phyloP scores from a whole-genome alignment of 257 asterid species.

The Primulina eburnea region DNA sequence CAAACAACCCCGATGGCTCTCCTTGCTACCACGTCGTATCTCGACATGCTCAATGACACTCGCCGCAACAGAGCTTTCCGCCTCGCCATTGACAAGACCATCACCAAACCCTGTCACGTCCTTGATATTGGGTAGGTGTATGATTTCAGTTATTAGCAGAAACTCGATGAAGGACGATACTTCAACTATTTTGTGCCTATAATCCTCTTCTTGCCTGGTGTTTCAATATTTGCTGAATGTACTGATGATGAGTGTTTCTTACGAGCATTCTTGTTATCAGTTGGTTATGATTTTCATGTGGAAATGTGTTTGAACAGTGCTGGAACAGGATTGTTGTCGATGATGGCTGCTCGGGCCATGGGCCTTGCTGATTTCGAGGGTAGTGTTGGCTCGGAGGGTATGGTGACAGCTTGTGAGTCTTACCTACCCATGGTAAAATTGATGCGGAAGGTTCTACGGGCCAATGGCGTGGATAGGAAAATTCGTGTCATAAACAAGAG shows the following conservation, averaged over 20 bases:
- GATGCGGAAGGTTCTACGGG: slow-evolving; percentile 70
- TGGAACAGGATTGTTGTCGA: slow-evolving; percentile 86
- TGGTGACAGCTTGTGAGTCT: slow-evolving; percentile 91
- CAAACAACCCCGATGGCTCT: slow-evolving; percentile 43
- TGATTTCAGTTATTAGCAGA: background rate
- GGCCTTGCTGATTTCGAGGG: slow-evolving; percentile 35
- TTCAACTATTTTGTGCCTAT: slow-evolving; percentile 14
- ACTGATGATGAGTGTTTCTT: background rate
- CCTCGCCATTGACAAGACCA: slow-evolving; percentile 72
- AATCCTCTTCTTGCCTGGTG: background rate
- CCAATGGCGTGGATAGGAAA: slow-evolving; percentile 60
- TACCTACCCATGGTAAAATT: slow-evolving; percentile 94
- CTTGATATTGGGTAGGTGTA: slow-evolving; percentile 84
- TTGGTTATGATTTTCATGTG: slow-evolving; percentile 4
- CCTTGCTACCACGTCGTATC: slow-evolving; percentile 74
- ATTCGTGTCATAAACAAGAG: slow-evolving; percentile 73
- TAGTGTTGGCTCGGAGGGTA: slow-evolving; percentile 39
- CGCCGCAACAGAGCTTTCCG: slow-evolving; percentile 67
- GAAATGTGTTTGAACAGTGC: slow-evolving; percentile 50
- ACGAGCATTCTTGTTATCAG: slow-evolving; percentile 10
- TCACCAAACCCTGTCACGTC: slow-evolving; percentile 80
- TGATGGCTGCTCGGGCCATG: slow-evolving; percentile 95
- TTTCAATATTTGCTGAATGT: background rate
- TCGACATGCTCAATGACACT: slow-evolving; percentile 91
- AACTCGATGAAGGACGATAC: background rate